phyloP scores from a whole-genome alignment of 1,284 basidiomycete species.

The Schizophyllum commune region DNA sequence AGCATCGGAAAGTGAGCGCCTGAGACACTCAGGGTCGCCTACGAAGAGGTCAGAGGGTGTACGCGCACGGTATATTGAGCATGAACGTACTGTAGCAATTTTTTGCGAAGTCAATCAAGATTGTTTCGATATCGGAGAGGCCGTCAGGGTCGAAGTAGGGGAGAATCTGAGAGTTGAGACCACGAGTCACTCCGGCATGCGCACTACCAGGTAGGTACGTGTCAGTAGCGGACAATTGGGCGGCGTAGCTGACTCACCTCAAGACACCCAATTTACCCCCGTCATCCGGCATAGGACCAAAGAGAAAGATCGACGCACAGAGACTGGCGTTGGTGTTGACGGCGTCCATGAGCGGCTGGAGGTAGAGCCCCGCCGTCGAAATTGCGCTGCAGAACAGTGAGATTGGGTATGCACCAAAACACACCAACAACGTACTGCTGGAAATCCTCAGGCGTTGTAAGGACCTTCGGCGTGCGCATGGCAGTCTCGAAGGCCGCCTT shows the following conservation, averaged over 20 bases:
- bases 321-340: background rate
- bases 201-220: background rate
- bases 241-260: background rate
- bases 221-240: background rate
- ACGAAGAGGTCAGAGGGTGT: too few relatives aligned
- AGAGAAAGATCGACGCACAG: background rate
- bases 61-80: too few relatives aligned
- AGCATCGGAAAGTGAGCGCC: too few relatives aligned
- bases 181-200: background rate
- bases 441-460: background rate
- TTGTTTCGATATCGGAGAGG: background rate
- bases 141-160: background rate
- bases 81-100: background rate
- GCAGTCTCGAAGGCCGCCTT: background rate
- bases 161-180: background rate
- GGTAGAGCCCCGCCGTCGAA: background rate
- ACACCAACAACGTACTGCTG: background rate
- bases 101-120: background rate
- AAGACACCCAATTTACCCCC: background rate
- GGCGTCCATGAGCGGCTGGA: background rate
- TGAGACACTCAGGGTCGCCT: too few relatives aligned
- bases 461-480: background rate
- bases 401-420: background rate
- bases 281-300: background rate
- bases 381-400: background rate